These are phyloP conservation scores for Neurospora intermedia DNA, from an alignment of 495 filamentous ascomycete species.

Conservation along the genomic window DNA sequence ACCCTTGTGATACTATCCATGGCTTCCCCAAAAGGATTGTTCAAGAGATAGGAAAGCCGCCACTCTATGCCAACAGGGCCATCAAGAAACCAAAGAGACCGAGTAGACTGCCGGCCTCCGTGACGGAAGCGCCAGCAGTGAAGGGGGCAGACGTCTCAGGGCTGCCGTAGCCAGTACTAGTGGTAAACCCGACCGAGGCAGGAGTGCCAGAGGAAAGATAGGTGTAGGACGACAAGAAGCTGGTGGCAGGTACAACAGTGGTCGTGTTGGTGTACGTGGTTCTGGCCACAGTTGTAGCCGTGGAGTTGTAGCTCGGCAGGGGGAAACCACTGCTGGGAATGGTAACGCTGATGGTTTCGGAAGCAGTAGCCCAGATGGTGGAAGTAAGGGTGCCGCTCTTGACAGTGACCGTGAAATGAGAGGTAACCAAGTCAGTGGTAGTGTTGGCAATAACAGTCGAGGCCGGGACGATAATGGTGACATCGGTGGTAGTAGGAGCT, in stretches of 20 bases:
- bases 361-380: not conserved
- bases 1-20: not conserved
- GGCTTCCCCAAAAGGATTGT: not conserved
- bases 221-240: not conserved
- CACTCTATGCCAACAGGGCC: not conserved
- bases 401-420: not conserved
- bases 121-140: not conserved
- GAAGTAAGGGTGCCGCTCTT: not conserved
- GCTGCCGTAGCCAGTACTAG: not conserved
- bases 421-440: not conserved
- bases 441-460: not conserved
- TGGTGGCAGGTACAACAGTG: not conserved
- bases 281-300: not conserved
- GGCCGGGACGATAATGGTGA: not conserved
- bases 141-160: not conserved
- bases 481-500: not conserved
- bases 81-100: not conserved
- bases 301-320: not conserved
- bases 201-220: not conserved
- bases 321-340: not conserved
- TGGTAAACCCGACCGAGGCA: not conserved
- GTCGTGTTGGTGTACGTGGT: not conserved
- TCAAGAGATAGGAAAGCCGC: not conserved
- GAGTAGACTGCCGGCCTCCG: not conserved
- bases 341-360: not conserved